Evolutionary conservation across 2,329 filamentous ascomycete species (phyloP), one percentile per base, ranked within the genome.

Genomic region (Aspergillus pseudoglaucus): DNA sequence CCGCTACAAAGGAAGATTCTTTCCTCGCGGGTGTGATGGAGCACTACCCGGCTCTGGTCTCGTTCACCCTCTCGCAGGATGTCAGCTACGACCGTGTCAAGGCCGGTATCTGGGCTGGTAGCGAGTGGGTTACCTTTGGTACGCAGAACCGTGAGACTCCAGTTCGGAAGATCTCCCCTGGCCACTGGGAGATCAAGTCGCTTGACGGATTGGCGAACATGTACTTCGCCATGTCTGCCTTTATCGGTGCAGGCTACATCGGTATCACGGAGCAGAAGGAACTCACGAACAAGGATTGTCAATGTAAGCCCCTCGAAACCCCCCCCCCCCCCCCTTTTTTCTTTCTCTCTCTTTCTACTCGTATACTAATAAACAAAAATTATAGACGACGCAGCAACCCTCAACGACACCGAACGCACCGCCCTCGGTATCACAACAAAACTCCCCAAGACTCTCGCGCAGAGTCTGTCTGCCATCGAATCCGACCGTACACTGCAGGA

Each of bases 121-220:
- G 87, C 0, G 79, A 82, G 6, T 90, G 84, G 83, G 79, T 90
- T 0, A 72, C 84, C 0, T 94, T 87, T 88, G 88, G 88, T 10
- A 86, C 82, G 4, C 83, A 93, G 67, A 93, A 93, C 64, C 81
- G 86, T 15, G 87, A 91, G 70, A 75, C 81, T 4, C 84, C 88
- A 0, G 72, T 94, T 8, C 79, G 88, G 10, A 83, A 85, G 62
- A 78, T 89, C 42, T 71, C 72, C 3, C 70, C 65, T 2, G 82
- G 80, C 17, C 84, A 88, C 59, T 94, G 87, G 85, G 88, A 94
- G 67, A 57, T 94, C 18, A 85, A 88, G 60, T 81, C 79, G 47
- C 60, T 91, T n/a, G 88, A 94, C 59, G 88, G 88, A 0, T 68
- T 89, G 15, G 85, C 87, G 3, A 94, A 94, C 60, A 80, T 83